Conservation (phyloP, 108 stramenopile species). For the Pseudonitzschia multiseries region DNA sequence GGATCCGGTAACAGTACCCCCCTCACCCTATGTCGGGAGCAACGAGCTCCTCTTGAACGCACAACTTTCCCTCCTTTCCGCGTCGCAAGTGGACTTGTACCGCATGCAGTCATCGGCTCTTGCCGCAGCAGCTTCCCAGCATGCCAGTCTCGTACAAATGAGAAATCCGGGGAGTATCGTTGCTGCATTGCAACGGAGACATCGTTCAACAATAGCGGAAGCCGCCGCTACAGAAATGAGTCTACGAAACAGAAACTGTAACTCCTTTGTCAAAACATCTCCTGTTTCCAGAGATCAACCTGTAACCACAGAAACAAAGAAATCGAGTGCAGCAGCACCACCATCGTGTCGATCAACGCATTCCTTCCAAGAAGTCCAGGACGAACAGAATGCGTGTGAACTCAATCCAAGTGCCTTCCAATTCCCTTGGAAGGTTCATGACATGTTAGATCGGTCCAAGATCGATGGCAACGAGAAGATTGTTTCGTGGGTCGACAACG, state of each 20-base stretch:
- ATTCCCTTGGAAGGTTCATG: conserved; percentile 47
- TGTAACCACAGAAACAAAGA: background rate
- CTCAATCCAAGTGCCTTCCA: conserved; percentile 30
- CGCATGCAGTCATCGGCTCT: background rate
- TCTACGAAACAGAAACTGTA: no score
- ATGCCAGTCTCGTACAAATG: background rate
- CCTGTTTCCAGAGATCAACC: background rate
- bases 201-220: background rate
- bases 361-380: background rate
- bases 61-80: background rate
- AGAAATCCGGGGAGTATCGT: background rate
- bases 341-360: background rate
- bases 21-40: background rate
- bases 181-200: background rate
- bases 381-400: conserved; percentile 1
- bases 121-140: background rate
- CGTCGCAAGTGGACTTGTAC: background rate
- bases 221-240: background rate
- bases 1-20: background rate
- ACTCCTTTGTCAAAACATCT: background rate
- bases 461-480: conserved; percentile 30
- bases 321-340: background rate
- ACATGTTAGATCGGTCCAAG: conserved; percentile 36
- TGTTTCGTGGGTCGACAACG: conserved; percentile 48
- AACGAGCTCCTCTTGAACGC: background rate